Conservation (phyloP, 2,329 filamentous ascomycete species). For the Apiospora saccharicola region DNA sequence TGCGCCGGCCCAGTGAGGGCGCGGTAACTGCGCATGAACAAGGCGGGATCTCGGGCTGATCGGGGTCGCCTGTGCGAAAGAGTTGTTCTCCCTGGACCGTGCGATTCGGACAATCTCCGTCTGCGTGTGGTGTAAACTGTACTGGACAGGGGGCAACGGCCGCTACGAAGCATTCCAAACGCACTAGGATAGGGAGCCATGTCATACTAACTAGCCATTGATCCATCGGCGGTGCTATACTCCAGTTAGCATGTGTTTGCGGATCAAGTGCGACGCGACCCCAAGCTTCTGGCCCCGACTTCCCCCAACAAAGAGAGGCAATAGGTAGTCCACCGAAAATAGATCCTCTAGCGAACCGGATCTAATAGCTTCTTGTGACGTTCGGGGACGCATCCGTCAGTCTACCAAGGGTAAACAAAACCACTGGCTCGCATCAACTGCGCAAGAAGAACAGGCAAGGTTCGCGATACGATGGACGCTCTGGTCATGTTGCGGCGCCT, state of each 20-base stretch:
- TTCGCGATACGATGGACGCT: background rate
- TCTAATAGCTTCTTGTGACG: background rate
- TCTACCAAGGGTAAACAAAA: background rate
- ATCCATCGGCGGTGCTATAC: slow-evolving; percentile 16
- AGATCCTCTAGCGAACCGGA: slow-evolving; percentile 6
- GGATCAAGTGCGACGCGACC: slow-evolving; percentile 16
- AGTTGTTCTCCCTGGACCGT: background rate
- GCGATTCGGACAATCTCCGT: slow-evolving; percentile 24
- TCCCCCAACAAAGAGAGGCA: background rate
- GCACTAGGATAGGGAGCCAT: slow-evolving; percentile 16
- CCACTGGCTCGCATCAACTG: background rate
- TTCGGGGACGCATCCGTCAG: background rate
- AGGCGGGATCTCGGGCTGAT: slow-evolving; percentile 10
- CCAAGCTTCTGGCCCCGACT: background rate
- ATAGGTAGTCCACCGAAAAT: slow-evolving; percentile 1
- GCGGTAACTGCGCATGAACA: slow-evolving; percentile 21
- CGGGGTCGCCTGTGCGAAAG: slow-evolving; percentile 21
- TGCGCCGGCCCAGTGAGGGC: background rate
- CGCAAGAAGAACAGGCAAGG: background rate
- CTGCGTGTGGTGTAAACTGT: background rate
- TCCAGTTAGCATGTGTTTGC: slow-evolving; percentile 6
- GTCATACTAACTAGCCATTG: background rate
- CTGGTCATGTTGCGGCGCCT: slow-evolving; percentile 3
- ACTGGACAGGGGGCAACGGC: slow-evolving; percentile 1
- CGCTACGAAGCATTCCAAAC: slow-evolving; percentile 21